Base-by-base conservation (phyloP, 2,329 filamentous ascomycete genomes). In the Apiospora kogelbergensis region DNA sequence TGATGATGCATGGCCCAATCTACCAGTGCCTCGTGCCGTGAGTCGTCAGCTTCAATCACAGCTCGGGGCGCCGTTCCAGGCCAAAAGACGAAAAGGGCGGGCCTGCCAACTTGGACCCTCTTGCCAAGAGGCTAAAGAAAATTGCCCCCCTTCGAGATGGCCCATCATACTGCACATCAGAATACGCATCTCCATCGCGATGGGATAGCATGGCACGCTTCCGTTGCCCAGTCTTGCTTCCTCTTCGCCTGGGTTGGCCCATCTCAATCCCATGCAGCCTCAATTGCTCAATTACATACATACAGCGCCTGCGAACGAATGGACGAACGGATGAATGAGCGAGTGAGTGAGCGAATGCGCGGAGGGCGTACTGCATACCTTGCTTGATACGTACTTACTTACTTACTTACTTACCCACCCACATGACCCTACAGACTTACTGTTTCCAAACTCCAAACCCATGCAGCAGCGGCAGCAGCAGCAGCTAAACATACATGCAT, bases 71-170 rank as follows among this genome's bases (percentile, higher is more conserved):
- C 48, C 48, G 48, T 57, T 37, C 53, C 53, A 60, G 53, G 11
- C 53, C 30, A 60, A 60, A 60, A 37, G 53, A n/a, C 53, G 53
- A 60, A 60, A 60, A 37, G 17, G 33, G 53, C 53, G 53, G 53
- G 53, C 33, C 53, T 60, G 53, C 53, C 63, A 65, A 65, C 63
- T 65, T 44, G 63, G 63, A 65, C 63, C 63, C 41, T 24, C 37
- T 24, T 30, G 63, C 63, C 63, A 65, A 65, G 63, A 44, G 63
- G 24, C 63, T 65, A 65, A 60, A 65, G 63, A 65, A 65, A 44
- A 65, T 65, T 65, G 63, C 26, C 63, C 63, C 41, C 37, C 63
- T 44, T 41, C 63, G 63, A 42, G 30, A 37, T 37, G 30, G 53
- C 53, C 30, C 53, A 60, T 60, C 53, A 60, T 20, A 60, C 30